Conservation (phyloP, 164 flowering plant genomes). For the Nymphaea colorata region DNA sequence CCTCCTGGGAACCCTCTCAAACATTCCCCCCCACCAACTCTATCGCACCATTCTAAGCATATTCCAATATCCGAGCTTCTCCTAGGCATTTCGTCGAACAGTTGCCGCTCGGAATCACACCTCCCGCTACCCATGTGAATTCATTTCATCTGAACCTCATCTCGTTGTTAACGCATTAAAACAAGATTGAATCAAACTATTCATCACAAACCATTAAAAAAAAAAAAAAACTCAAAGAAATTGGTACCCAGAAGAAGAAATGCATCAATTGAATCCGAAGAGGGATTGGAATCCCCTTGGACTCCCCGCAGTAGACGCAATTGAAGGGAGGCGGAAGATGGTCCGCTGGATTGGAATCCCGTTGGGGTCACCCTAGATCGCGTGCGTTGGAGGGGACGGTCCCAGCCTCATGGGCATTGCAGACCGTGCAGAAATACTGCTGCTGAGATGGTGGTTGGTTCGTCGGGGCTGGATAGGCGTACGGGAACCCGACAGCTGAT, state of each 20-base stretch:
- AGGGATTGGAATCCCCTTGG: conserved; percentile 15
- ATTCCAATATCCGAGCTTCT: no score
- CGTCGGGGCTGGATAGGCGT: conserved; percentile 10
- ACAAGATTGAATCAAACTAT: not conserved
- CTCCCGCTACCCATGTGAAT: no score
- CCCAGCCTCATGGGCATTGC: conserved; percentile 56
- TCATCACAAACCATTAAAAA: not conserved
- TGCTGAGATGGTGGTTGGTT: conserved; percentile 8
- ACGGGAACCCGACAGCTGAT: conserved; percentile 58
- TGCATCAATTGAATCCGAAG: not conserved
- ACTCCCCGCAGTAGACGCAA: conserved; percentile 49
- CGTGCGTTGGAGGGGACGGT: conserved; percentile 77
- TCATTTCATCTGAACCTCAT: no score
- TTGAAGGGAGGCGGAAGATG: conserved; percentile 81
- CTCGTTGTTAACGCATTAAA: not conserved
- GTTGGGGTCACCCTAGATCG: conserved; percentile 60
- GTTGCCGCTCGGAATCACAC: no score
- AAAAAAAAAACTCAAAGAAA: no score
- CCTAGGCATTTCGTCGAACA: no score
- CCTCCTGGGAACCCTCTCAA: no score
- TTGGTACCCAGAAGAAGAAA: not conserved
- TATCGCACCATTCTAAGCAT: no score
- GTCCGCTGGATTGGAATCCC: conserved; percentile 84
- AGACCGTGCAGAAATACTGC: conserved; percentile 21
- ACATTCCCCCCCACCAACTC: no score